Evolutionary conservation across 2,329 filamentous ascomycete species (phyloP).

Genomic region (Penicillium sumatraense): DNA sequence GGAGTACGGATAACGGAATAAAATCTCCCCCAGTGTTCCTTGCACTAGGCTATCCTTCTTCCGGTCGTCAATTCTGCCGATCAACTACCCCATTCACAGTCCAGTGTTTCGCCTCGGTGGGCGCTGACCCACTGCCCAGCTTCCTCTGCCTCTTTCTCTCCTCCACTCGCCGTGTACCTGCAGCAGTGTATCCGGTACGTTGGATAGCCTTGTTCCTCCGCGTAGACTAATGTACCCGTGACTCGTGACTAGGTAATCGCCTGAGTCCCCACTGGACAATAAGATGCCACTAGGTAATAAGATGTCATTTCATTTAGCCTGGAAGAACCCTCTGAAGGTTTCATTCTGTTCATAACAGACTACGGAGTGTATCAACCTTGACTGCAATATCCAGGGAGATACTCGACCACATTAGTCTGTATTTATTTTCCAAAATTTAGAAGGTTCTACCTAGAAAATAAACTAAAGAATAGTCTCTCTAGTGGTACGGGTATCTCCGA

Average conservation of each 20-base stretch:
- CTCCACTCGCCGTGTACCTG: constrained; percentile 11
- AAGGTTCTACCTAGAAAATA: too few species aligned
- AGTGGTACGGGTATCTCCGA: too few species aligned
- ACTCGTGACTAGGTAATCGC: constrained; percentile 7
- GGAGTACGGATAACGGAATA: not conserved
- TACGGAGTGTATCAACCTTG: too few species aligned
- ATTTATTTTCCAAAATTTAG: too few species aligned
- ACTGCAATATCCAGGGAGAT: too few species aligned
- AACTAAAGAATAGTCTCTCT: too few species aligned
- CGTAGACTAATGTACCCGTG: constrained; percentile 11
- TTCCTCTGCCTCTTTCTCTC: constrained; percentile 8
- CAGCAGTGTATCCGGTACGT: constrained; percentile 19
- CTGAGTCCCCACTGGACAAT: not conserved
- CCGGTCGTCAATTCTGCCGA: constrained; percentile 15
- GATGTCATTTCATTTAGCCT: not conserved
- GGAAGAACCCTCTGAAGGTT: too few species aligned
- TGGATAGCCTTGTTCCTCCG: not conserved
- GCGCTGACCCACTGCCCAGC: constrained; percentile 22
- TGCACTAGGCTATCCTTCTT: constrained; percentile 10
- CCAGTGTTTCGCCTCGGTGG: constrained; percentile 30
- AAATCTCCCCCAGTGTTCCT: constrained; percentile 3
- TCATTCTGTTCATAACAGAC: too few species aligned
- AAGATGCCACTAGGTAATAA: not conserved
- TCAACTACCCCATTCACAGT: constrained; percentile 23
- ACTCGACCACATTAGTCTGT: too few species aligned